Evolutionary conservation across 1,284 basidiomycete species (phyloP), one percentile per base, ranked within the genome.

Genomic region (Ustilago curta): DNA sequence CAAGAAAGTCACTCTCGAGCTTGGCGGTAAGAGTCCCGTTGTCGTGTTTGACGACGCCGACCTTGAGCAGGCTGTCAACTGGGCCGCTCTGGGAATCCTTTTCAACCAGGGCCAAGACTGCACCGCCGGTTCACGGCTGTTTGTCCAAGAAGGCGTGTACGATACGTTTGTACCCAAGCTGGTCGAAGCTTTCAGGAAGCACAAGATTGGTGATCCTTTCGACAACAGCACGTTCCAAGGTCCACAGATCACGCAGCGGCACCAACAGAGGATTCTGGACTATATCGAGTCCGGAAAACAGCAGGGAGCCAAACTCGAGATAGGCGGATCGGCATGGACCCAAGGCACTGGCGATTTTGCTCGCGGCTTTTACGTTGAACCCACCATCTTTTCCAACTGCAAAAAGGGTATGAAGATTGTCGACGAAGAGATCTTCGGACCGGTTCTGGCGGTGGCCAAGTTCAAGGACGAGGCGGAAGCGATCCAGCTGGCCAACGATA

Each of bases 221-320:
- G 85, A 85, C 18, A 79, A 85, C 1, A 88, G 88, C 27, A 89
- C 90, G 35, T 89, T 90, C 86, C 93, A 95, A 83, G 94, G 94
- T 37, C 93, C 95, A 18, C 93, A 94, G 85, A 91, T 95, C 64
- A 93, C 90, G 8, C 48, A 73, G n/a, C 65, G 72, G 18, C 95
- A 97, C 85, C 93, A 92, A 77, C 93, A 97, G 84, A 91, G 93
- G 70, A 91, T 95, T 86, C 91, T 95, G 91, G 88, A 87, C 45
- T 95, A 93, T 88, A 95, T 97, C 86, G 85, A 93, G 66, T 90
- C 90, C n/a, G 95, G 95, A n/a, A 93, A 91, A 86, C 76, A 89
- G 43, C 94, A 94, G 61, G 95, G 95, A 21, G 78, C 73, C 12
- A 94, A 86, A 14, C 87, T 94, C 32, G 89, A 91, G 83, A 76